phyloP scores from a whole-genome alignment of 768 basidiomycete genomes.

The Rhodosporidiobolus odoratus region DNA sequence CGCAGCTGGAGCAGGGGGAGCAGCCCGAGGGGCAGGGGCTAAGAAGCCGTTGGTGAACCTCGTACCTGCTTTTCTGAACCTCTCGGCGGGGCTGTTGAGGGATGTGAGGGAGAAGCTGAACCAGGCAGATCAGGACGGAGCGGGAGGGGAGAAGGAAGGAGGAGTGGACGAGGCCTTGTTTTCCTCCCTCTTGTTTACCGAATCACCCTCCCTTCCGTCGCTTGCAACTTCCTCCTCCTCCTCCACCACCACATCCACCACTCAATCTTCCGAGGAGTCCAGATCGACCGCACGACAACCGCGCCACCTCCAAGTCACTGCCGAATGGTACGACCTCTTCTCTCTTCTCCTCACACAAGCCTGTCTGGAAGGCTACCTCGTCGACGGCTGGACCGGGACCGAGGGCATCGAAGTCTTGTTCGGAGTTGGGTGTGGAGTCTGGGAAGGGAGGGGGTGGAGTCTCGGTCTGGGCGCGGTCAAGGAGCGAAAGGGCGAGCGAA shows the following conservation, averaged over 20 bases:
- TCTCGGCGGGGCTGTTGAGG: slow-evolving; percentile 62
- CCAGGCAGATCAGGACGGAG: slow-evolving; percentile 1
- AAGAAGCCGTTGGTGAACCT: slow-evolving; percentile 40
- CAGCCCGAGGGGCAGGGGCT: neutral
- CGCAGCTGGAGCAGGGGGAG: neutral
- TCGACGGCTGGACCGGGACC: slow-evolving; percentile 70
- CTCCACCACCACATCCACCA: neutral
- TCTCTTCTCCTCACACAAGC: slow-evolving; percentile 74
- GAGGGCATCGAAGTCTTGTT: slow-evolving; percentile 66
- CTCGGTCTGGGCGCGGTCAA: neutral
- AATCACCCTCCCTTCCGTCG: neutral
- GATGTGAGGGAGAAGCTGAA: slow-evolving; percentile 25
- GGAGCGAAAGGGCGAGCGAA: neutral
- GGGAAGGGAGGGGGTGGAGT: slow-evolving; percentile 39
- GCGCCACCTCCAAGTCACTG: slow-evolving; percentile 49
- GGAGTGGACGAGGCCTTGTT: neutral
- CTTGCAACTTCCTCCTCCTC: too few relatives aligned
- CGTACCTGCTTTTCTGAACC: slow-evolving; percentile 59
- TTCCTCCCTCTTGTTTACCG: neutral
- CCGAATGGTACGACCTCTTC: slow-evolving; percentile 76
- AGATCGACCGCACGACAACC: neutral
- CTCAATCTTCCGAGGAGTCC: neutral
- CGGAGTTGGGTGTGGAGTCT: slow-evolving; percentile 55
- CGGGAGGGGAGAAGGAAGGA: slow-evolving; percentile 33
- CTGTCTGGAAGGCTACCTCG: slow-evolving; percentile 75